These are phyloP conservation scores for Russula foetens DNA, from an alignment of 768 basidiomycete genomes.

Conservation along the genomic window DNA sequence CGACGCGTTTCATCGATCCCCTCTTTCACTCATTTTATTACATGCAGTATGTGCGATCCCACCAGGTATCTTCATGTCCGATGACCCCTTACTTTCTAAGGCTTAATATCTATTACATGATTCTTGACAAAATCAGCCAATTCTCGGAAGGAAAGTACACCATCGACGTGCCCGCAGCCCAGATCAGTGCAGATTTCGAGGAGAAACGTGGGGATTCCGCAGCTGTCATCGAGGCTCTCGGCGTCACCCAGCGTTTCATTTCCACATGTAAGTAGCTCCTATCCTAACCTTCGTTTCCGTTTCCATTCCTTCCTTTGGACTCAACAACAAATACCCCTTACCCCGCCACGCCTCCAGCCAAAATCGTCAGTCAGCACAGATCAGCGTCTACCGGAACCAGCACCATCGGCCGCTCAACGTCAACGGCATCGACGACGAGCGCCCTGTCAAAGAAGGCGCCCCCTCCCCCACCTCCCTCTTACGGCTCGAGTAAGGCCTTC, in stretches of 20 bases:
- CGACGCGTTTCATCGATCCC: constrained; percentile 88
- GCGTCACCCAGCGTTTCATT: constrained; percentile 74
- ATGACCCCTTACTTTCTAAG: constrained; percentile 31
- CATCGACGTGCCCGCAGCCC: constrained; percentile 49
- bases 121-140: constrained; percentile 87
- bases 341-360: constrained; percentile 36
- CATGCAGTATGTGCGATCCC: constrained; percentile 74
- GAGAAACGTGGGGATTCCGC: constrained; percentile 76
- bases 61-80: not conserved
- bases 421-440: constrained; percentile 20
- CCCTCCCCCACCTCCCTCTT: constrained; percentile 25
- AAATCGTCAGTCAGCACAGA: constrained; percentile 54
- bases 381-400: not conserved
- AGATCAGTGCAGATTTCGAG: constrained; percentile 74
- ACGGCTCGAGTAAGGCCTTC: constrained; percentile 28
- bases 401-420: constrained; percentile 11
- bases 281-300: not conserved
- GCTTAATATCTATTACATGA: constrained; percentile 87
- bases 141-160: constrained; percentile 79
- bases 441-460: constrained; percentile 21
- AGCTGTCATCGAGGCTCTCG: constrained; percentile 67
- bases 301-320: not conserved
- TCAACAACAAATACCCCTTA: not conserved
- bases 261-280: constrained; percentile 62
- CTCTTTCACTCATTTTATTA: constrained; percentile 99